Evolutionary conservation across 2,329 filamentous ascomycete genomes (phyloP), one percentile per base, ranked within the genome.

Genomic region (Incumbomyces lentus): DNA sequence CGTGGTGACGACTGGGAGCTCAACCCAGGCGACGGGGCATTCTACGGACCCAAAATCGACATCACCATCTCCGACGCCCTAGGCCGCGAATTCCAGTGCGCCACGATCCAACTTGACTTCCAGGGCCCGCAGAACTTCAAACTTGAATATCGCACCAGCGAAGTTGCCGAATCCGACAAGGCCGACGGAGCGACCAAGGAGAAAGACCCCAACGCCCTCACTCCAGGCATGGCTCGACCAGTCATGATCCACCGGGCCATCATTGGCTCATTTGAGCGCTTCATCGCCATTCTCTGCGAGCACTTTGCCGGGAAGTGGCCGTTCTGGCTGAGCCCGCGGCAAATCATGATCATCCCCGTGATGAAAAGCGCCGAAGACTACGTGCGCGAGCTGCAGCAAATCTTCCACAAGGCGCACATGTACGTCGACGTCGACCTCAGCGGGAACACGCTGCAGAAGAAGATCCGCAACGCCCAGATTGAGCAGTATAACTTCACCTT

Each of bases 31-130:
- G 92, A 98, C 59, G 92, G 92, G 62, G 92, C 92, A 44, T 98
- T 96, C 70, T 98, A 98, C 65, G 92, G 92, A 1, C 92, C 92
- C 43, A 98, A 98, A 78, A 95, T 96, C 58, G 92, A 98, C 59
- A 92, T 98, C 61, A 93, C 86, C 51, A 89, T 98, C 60, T 82
- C 81, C 43, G 90, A 95, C 66, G 86, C 86, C 38, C 72, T 95
- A 55, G 80, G 81, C 66, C 79, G 89, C 63, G 86, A 89, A 50
- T 85, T 81, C 71, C 85, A 94, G 67, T 93, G 86, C 60, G 87
- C 90, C 57, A 96, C 90, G 11, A 94, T 96, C 56, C 90, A 96
- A 69, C 78, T 94, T 46, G 87, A 94, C 64, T 94, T 93, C 71
- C 84, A 95, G 62, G 76, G 86, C 16, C 83, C 84, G 1, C 73